A percentile compares a stretch with the other conserved stretches of the same genome.
These are phyloP conservation scores for Myriosclerotinia duriaeana DNA, from an alignment of 2,329 filamentous ascomycete genomes.

Conservation along the genomic window DNA sequence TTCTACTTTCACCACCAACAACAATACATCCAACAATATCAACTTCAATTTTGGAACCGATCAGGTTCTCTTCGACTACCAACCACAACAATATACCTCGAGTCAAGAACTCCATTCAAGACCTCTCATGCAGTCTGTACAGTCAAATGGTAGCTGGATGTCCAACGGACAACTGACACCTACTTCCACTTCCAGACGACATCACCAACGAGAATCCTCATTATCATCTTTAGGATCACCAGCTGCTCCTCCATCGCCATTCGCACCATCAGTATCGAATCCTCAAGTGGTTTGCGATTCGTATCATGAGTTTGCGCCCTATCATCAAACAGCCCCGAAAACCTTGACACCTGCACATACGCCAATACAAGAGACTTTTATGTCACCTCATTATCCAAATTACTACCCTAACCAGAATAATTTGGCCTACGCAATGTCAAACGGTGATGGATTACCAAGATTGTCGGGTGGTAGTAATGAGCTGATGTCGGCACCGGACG, in stretches of 20 bases:
- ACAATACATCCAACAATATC: constrained; percentile 17
- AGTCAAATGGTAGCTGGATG: constrained; percentile 35
- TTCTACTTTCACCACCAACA: too few species aligned
- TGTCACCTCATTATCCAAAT: constrained; percentile 43
- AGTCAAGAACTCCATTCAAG: constrained; percentile 27
- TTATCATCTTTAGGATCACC: constrained; percentile 58
- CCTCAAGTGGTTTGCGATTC: constrained; percentile 55
- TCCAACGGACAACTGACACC: constrained; percentile 41
- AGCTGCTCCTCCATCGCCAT: constrained; percentile 60
- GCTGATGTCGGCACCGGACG: constrained; percentile 36
- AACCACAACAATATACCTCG: constrained; percentile 29
- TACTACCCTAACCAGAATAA: constrained; percentile 38
- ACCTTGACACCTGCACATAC: constrained; percentile 41
- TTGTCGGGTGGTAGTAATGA: constrained; percentile 33
- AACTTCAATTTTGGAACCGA: constrained; percentile 33
- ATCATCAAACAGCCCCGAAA: constrained; percentile 37
- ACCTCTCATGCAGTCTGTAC: constrained; percentile 39
- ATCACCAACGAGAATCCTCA: constrained; percentile 60
- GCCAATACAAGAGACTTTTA: constrained; percentile 38
- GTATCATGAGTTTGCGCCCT: constrained; percentile 45
- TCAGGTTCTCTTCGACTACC: constrained; percentile 35
- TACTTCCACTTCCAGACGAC: constrained; percentile 36
- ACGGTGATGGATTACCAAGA: constrained; percentile 34
- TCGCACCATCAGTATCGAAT: constrained; percentile 54
- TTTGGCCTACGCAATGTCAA: constrained; percentile 34